A percentile compares a stretch with the other conserved stretches of the same genome.
phyloP scores from a whole-genome alignment of 1,284 basidiomycete genomes.

The Ustilago lituana region DNA sequence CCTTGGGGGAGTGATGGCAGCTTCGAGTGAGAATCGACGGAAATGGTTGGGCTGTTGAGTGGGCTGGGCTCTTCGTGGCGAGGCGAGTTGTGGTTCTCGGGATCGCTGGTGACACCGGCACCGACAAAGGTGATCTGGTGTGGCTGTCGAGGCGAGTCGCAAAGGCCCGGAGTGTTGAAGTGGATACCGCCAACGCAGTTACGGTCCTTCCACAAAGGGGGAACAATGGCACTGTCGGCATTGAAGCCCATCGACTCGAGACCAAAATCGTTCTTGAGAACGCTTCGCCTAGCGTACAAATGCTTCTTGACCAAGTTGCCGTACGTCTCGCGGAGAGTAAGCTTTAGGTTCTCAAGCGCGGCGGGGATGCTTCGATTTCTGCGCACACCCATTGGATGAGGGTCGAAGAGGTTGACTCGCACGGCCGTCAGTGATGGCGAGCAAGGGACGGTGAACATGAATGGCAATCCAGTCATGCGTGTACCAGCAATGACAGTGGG shows the following conservation, averaged over 20 bases:
- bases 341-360: conserved; percentile 40
- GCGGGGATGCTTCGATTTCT: too few species aligned
- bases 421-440: conserved; percentile 42
- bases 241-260: conserved; percentile 41
- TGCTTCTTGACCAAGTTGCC: conserved; percentile 31
- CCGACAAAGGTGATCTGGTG: conserved; percentile 36
- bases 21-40: too few species aligned
- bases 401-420: conserved; percentile 26
- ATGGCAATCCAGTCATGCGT: conserved; percentile 50
- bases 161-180: conserved; percentile 28
- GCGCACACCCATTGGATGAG: conserved; percentile 55
- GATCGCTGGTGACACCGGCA: conserved; percentile 22
- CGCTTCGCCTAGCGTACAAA: conserved; percentile 21
- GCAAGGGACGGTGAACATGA: conserved; percentile 49
- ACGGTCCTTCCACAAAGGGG: conserved; percentile 37
- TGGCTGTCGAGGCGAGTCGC: conserved; percentile 34
- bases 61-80: not conserved
- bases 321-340: conserved; percentile 24
- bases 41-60: too few species aligned
- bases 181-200: conserved; percentile 44
- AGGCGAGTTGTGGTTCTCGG: conserved; percentile 23
- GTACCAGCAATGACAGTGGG: conserved; percentile 51
- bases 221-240: conserved; percentile 32
- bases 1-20: not conserved
- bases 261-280: conserved; percentile 30